Evolutionary conservation across 257 asterid genomes (phyloP).

Genomic region (Solanum pimpinellifolium): DNA sequence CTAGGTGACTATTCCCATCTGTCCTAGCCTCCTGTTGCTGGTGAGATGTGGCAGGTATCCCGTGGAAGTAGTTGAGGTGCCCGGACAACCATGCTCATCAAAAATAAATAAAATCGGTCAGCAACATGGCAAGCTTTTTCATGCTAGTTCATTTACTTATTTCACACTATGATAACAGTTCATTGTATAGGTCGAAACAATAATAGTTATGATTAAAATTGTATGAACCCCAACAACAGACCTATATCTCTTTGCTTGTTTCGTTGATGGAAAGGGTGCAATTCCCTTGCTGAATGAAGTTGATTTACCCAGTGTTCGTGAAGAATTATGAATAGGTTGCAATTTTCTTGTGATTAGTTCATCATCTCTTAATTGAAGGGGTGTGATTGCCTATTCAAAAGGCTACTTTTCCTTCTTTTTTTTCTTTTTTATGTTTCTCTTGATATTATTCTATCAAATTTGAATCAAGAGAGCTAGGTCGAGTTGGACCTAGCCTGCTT

Average conservation of each 20-base stretch:
- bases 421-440: background rate
- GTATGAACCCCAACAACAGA: background rate
- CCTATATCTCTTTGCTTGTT: background rate
- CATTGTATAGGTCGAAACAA: background rate
- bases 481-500: background rate
- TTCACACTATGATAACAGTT: background rate
- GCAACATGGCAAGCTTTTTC: background rate
- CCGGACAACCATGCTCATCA: background rate
- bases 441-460: background rate
- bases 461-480: background rate
- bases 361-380: background rate
- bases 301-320: background rate
- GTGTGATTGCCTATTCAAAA: background rate
- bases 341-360: background rate
- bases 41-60: background rate
- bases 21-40: background rate
- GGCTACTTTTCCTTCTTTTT: background rate
- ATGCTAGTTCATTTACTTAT: background rate
- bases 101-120: background rate
- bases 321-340: background rate
- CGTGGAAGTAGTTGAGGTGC: background rate
- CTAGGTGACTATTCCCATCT: background rate
- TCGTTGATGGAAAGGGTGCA: background rate
- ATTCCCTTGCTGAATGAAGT: background rate
- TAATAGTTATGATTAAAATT: background rate